Evolutionary conservation across 345 rosid species (phyloP).

Genomic region (Eucalyptus brandiana): DNA sequence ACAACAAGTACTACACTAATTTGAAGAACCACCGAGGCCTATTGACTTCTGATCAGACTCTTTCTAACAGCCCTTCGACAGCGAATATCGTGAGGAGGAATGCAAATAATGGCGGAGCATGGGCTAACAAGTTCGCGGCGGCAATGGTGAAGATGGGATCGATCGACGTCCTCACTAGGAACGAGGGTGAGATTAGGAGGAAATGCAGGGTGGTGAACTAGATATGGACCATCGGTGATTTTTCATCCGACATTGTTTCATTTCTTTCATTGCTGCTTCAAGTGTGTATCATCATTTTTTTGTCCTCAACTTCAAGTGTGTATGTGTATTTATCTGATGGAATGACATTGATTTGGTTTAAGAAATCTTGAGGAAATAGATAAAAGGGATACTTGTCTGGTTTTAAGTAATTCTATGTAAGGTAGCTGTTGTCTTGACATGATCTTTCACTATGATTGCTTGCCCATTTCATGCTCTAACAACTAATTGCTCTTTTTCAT

Average conservation of each 20-base stretch:
- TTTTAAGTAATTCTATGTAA: too few species aligned
- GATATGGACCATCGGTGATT: neutral
- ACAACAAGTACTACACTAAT: neutral
- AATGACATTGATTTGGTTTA: too few species aligned
- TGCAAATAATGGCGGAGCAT: neutral
- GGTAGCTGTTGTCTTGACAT: too few species aligned
- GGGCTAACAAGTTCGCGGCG: neutral
- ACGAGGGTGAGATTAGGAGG: constrained; percentile 4
- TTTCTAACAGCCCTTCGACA: neutral
- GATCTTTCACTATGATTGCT: too few species aligned
- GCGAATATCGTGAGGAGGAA: neutral
- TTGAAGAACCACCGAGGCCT: neutral
- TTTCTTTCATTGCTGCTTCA: neutral
- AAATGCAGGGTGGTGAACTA: neutral
- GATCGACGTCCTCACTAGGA: neutral
- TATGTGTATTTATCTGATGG: too few species aligned
- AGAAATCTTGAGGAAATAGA: too few species aligned
- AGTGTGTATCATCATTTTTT: neutral
- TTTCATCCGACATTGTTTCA: neutral
- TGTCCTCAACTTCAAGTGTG: too few species aligned
- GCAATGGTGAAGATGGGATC: constrained; percentile 16
- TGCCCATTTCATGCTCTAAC: too few species aligned
- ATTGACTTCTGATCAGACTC: neutral
- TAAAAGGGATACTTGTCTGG: too few species aligned
- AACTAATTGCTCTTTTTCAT: too few species aligned